Evolutionary conservation across 148 eudicot species (phyloP), one percentile per base, ranked within the genome.

Genomic region (Euryodendron excelsum): DNA sequence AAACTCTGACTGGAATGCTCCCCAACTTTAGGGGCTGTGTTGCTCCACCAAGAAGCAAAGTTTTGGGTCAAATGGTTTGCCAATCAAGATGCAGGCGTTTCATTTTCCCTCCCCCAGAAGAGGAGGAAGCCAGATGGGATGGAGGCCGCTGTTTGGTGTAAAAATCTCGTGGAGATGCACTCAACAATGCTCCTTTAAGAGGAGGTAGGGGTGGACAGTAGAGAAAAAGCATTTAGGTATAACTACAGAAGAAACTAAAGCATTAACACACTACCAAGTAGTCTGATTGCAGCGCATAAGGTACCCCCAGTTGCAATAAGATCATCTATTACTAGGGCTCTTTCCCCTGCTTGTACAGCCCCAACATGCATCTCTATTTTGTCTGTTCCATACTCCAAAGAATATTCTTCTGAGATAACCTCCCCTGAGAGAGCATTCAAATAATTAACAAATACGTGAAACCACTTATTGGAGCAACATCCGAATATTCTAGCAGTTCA

Each of bases 241-340:
- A 62, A 30, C 9, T 55, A 75, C 34, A 39, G 39, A 30, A 52
- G 18, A 28, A 36, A 27, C 9, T 30, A 71, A 0, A 67, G 48
- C 44, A 69, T 17, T 58, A 52, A 50, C 39, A 44, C 31, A 15
- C 21, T 90, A 95, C 98, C 96, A 66, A 95, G 97, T 58, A 95
- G 91, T 50, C 82, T 87, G 72, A 93, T 84, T 27, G 97, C 98
- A 80, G 98, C 98, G 75, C 78, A 71, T 77, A 95, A 81, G 78
- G 98, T 95, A 63, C 98, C 98, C 60, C 98, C 98, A 31, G 98
- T 95, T 74, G 98, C 98, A 78, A 95, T 93, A 78, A 95, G 96
- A 80, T 95, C 98, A 80, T 95, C 98, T n/a, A 95, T 84, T 28
- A 95, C 73, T 45, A 95, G 73, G 73, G 93, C 96, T 73, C 96